Conservation (phyloP, 2,329 filamentous ascomycete species). For the Juglanconis oblonga region DNA sequence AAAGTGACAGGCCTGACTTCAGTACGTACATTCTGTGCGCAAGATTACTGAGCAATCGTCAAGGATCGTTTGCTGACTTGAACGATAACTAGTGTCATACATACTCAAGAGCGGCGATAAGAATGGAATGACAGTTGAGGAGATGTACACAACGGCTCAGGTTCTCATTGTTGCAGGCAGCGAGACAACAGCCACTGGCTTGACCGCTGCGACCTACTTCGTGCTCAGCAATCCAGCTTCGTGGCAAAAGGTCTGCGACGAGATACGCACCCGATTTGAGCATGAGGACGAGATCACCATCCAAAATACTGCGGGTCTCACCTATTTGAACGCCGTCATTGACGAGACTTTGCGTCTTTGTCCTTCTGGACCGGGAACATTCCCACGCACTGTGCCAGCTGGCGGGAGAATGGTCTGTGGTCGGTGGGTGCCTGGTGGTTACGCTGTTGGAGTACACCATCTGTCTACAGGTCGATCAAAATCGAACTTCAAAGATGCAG, state of each 20-base stretch:
- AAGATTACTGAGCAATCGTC: neutral
- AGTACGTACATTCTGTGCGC: neutral
- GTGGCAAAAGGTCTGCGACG: slow-evolving; percentile 27
- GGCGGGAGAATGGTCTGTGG: slow-evolving; percentile 12
- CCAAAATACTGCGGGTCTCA: slow-evolving; percentile 23
- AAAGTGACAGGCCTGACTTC: slow-evolving; percentile 6
- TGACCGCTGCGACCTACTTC: slow-evolving; percentile 14
- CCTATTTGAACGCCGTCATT: slow-evolving; percentile 35
- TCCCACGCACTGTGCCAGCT: slow-evolving; percentile 10
- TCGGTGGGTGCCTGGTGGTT: slow-evolving; percentile 4
- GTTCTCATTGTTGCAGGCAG: slow-evolving; percentile 14
- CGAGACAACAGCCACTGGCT: slow-evolving; percentile 15
- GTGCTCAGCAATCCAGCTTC: slow-evolving; percentile 23
- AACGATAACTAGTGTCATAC: slow-evolving; percentile 2
- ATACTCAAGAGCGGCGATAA: slow-evolving; percentile 8
- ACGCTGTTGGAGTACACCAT: slow-evolving; percentile 1
- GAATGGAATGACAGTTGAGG: slow-evolving; percentile 17
- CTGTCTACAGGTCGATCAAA: neutral
- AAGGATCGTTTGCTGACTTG: neutral
- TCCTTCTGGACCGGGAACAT: slow-evolving; percentile 22
- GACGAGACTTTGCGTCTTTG: slow-evolving; percentile 37
- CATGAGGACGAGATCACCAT: slow-evolving; percentile 31
- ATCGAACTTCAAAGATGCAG: neutral
- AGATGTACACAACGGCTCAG: slow-evolving; percentile 18
- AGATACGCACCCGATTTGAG: slow-evolving; percentile 32